phyloP scores from a whole-genome alignment of 2,329 filamentous ascomycete species.

The Setomelanomma holmii region DNA sequence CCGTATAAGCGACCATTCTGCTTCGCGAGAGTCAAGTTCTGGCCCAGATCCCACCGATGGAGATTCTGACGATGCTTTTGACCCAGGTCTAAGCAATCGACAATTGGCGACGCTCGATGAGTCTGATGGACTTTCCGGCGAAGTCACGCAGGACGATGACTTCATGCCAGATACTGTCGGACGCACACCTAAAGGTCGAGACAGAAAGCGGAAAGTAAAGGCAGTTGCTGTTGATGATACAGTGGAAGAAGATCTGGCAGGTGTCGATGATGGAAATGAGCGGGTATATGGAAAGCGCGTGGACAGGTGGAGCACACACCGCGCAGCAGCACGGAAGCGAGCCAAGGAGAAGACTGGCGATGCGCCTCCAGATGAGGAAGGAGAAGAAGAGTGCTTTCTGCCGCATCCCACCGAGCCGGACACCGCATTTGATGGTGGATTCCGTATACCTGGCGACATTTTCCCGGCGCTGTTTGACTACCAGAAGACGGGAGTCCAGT shows the following conservation, averaged over 20 bases:
- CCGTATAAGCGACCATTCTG: slow-evolving; percentile 11
- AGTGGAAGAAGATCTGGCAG: slow-evolving; percentile 62
- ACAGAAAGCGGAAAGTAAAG: slow-evolving; percentile 38
- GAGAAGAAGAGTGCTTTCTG: slow-evolving; percentile 76
- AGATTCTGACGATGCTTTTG: slow-evolving; percentile 52
- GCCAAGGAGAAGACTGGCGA: slow-evolving; percentile 46
- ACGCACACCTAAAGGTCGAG: slow-evolving; percentile 48
- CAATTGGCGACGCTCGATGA: slow-evolving; percentile 48
- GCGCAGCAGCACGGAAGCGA: slow-evolving; percentile 65
- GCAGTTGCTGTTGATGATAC: slow-evolving; percentile 26
- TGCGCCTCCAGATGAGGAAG: slow-evolving; percentile 38
- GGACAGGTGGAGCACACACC: slow-evolving; percentile 73
- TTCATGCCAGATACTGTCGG: slow-evolving; percentile 39
- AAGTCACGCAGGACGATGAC: slow-evolving; percentile 44
- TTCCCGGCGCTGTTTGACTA: slow-evolving; percentile 93
- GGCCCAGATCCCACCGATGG: slow-evolving; percentile 29
- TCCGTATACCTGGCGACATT: slow-evolving; percentile 89
- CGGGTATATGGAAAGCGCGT: slow-evolving; percentile 77
- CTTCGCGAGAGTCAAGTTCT: slow-evolving; percentile 25
- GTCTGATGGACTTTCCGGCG: slow-evolving; percentile 45
- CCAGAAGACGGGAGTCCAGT: slow-evolving; percentile 95
- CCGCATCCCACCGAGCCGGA: slow-evolving; percentile 85
- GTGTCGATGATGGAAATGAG: slow-evolving; percentile 90
- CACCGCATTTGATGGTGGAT: slow-evolving; percentile 74
- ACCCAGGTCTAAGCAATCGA: slow-evolving; percentile 50